Conservation (phyloP, 1,284 basidiomycete genomes). For the Moesziomyces globuligerus region DNA sequence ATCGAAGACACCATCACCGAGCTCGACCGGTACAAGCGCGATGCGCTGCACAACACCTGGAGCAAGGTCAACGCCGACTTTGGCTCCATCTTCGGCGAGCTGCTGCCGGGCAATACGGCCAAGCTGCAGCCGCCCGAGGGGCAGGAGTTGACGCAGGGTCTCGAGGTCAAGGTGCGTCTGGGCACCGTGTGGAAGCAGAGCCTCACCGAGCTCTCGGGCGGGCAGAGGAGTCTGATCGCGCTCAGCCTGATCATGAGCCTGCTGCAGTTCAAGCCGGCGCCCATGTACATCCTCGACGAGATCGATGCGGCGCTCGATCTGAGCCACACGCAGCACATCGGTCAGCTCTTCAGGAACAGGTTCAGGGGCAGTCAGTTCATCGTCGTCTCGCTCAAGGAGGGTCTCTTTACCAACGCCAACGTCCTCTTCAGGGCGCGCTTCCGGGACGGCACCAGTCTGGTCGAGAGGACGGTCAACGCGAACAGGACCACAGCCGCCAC, state of each 20-base stretch:
- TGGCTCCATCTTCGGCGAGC: slow-evolving; percentile 93
- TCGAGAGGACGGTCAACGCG: slow-evolving; percentile 71
- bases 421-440: slow-evolving; percentile 93
- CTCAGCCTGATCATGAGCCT: slow-evolving; percentile 97
- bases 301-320: slow-evolving; percentile 96
- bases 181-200: slow-evolving; percentile 97
- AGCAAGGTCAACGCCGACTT: slow-evolving; percentile 92
- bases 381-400: slow-evolving; percentile 96
- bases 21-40: slow-evolving; percentile 91
- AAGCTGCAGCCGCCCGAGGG: slow-evolving; percentile 93
- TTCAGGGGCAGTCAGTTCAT: slow-evolving; percentile 99
- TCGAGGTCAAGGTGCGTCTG: slow-evolving; percentile 95
- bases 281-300: slow-evolving; percentile 99
- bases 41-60: slow-evolving; percentile 93
- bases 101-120: slow-evolving; percentile 95
- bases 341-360: slow-evolving; percentile 92
- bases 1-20: slow-evolving; percentile 94
- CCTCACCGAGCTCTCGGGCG: slow-evolving; percentile 94
- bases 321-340: slow-evolving; percentile 94
- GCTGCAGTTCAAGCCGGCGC: slow-evolving; percentile 98
- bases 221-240: slow-evolving; percentile 95
- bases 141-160: slow-evolving; percentile 89
- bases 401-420: slow-evolving; percentile 93
- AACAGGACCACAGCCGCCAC: slow-evolving; percentile 40
- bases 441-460: slow-evolving; percentile 88